Percentiles rank a stretch among this genome's conserved stretches.
phyloP scores from a whole-genome alignment of 2,329 filamentous ascomycete species.

The Aspergillus cejpii region DNA sequence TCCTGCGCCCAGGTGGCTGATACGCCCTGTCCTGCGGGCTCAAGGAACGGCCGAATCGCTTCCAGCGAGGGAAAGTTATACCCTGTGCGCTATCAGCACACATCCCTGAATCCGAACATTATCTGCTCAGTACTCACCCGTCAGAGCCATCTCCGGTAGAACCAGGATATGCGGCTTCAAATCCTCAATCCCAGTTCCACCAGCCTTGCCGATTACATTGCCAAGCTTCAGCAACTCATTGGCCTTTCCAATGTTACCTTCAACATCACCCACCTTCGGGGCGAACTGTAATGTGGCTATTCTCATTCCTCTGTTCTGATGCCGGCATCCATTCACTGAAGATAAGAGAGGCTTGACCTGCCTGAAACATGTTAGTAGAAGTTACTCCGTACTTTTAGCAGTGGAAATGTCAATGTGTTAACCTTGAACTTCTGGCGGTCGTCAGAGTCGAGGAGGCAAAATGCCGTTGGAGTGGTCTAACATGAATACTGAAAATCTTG shows the following conservation, averaged over 20 bases:
- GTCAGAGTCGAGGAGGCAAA: background rate
- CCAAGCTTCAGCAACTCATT: slow-evolving; percentile 38
- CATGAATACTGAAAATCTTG: background rate
- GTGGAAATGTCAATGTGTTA: too few relatives aligned
- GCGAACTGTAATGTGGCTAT: slow-evolving; percentile 46
- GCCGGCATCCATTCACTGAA: background rate
- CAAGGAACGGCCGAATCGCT: slow-evolving; percentile 53
- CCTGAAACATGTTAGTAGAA: too few relatives aligned
- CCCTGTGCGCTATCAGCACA: slow-evolving; percentile 34
- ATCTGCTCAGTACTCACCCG: slow-evolving; percentile 38
- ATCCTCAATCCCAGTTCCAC: slow-evolving; percentile 11
- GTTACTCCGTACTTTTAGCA: too few relatives aligned
- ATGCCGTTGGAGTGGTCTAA: background rate
- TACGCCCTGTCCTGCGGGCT: slow-evolving; percentile 50
- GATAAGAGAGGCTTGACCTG: background rate
- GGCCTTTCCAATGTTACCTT: slow-evolving; percentile 41
- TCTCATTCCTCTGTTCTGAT: slow-evolving; percentile 31
- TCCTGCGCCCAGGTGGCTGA: slow-evolving; percentile 53
- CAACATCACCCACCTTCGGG: slow-evolving; percentile 39
- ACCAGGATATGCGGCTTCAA: slow-evolving; percentile 51
- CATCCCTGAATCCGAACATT: background rate
- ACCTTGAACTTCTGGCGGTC: background rate
- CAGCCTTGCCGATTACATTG: slow-evolving; percentile 14
- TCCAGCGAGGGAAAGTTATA: slow-evolving; percentile 57
- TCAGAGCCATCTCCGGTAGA: slow-evolving; percentile 57